Base-by-base conservation (phyloP, 306 rosid species). In the Quercus glauca region DNA sequence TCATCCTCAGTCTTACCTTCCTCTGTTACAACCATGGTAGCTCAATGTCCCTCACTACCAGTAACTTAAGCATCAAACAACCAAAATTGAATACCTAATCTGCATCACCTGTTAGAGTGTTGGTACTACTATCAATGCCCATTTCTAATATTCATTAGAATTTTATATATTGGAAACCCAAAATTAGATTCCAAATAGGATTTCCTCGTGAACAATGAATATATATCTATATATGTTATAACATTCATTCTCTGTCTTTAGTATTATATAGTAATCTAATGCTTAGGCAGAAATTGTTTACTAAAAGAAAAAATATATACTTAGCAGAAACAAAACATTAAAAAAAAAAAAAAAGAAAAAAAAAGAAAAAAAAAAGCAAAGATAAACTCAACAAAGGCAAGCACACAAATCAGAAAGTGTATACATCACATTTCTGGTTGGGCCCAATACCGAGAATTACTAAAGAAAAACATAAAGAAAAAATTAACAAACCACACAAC, bases 401-500 rank as follows among this genome's bases (percentile, higher is more conserved):
- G 31, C 56, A 25, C 12, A 1, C 75, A 71, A 49, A 9, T 19
- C 57, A 43, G 74, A 69, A 49, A 20, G 57, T 37, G 19, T 6
- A 31, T 21, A 69, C 51, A 35, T 35, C 26, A 33, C 25, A 67
- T 3, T 6, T 35, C 13, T 33, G 52, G 25, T 35, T 67, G 52
- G 25, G 6, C 26, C 71, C 19, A 31, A 19, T 11, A 21, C 15
- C 5, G 1, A 71, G n/a, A 20, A 17, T 43, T 71, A 26, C 20
- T 4, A 11, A 45, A 37, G 8, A 43, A 9, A 70, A 12, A 13
- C 64, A 83, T 57, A 13, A 74, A 74, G 69, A 43, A 73, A 72
- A 20, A 75, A 60, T 68, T 37, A 69, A 69, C 33, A 75, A 64
- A 73, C 51, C 37, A 58, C 74, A 33, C 51, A 14, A 65, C 71